Percentiles rank a stretch among this genome's conserved stretches.
phyloP scores from a whole-genome alignment of 805 yeast species.

The Lipomyces yamadae region DNA sequence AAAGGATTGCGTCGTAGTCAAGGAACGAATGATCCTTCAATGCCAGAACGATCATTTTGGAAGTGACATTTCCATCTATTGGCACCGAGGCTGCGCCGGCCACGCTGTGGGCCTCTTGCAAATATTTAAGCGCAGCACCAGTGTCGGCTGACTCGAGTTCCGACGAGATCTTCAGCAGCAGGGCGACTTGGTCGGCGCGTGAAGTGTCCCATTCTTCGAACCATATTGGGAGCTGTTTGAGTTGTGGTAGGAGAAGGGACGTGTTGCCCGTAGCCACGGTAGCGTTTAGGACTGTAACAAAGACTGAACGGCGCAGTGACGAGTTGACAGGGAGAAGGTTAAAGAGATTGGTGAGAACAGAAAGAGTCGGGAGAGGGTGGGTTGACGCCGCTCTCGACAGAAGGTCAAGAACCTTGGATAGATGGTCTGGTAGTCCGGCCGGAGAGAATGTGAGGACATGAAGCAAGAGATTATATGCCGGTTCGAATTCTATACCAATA shows the following conservation, averaged over 20 bases:
- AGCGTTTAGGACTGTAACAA: slow-evolving; percentile 45
- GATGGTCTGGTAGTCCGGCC: slow-evolving; percentile 43
- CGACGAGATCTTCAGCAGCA: slow-evolving; percentile 41
- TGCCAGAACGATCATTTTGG: slow-evolving; percentile 23
- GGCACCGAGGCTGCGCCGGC: slow-evolving; percentile 29
- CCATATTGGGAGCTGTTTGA: slow-evolving; percentile 48
- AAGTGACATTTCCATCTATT: slow-evolving; percentile 13
- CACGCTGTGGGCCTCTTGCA: slow-evolving; percentile 39
- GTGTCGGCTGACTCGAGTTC: slow-evolving; percentile 29
- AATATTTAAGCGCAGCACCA: slow-evolving; percentile 34
- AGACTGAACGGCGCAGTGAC: slow-evolving; percentile 43
- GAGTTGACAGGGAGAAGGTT: slow-evolving; percentile 46
- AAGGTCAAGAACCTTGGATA: slow-evolving; percentile 43
- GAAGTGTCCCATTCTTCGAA: slow-evolving; percentile 46
- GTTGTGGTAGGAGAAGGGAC: slow-evolving; percentile 47
- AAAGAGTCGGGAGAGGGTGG: slow-evolving; percentile 22
- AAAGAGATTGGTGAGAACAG: slow-evolving; percentile 49
- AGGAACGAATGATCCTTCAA: slow-evolving; percentile 21
- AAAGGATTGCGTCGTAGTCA: slow-evolving; percentile 26
- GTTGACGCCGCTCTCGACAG: slow-evolving; percentile 32
- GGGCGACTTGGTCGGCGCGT: slow-evolving; percentile 39
- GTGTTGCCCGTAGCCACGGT: slow-evolving; percentile 45
- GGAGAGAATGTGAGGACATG: slow-evolving; percentile 45
- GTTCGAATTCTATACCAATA: slow-evolving; percentile 45
- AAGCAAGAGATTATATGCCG: slow-evolving; percentile 48